Evolutionary conservation across 192 early-diverging fungal genomes (phyloP).

Genomic region (Funneliformis geosporum): DNA sequence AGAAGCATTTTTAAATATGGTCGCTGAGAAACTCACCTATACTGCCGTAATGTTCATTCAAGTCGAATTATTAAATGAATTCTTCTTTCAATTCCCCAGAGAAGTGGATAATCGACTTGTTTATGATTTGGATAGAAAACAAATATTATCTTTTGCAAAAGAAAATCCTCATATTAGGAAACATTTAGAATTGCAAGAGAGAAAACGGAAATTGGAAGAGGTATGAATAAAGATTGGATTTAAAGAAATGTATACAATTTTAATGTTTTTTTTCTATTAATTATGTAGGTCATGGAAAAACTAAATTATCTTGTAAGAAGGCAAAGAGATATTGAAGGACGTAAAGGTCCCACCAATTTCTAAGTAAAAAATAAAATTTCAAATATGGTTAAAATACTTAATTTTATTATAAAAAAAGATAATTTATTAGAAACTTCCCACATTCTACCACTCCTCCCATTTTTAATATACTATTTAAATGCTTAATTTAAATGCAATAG

Average conservation of each 20-base stretch:
- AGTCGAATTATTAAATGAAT: conserved; percentile 96
- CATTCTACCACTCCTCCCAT: no score
- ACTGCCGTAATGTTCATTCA: conserved; percentile 98
- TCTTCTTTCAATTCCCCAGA: conserved; percentile 96
- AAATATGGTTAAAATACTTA: no score
- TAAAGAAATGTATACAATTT: background rate
- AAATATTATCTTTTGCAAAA: conserved; percentile 85
- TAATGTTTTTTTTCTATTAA: background rate
- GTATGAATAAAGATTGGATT: conserved; percentile 49
- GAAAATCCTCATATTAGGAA: conserved; percentile 84
- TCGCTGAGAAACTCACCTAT: conserved; percentile 93
- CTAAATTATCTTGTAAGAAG: conserved; percentile 60
- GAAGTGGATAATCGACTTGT: conserved; percentile 92
- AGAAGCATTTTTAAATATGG: conserved; percentile 87
- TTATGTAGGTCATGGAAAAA: conserved; percentile 48
- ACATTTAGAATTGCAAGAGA: conserved; percentile 87
- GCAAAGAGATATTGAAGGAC: conserved; percentile 54
- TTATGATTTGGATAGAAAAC: conserved; percentile 76
- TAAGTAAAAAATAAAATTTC: no score
- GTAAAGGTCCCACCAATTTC: conserved; percentile 19
- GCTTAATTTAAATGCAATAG: no score
- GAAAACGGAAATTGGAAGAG: conserved; percentile 79
- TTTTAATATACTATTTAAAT: no score
- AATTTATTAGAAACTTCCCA: no score
- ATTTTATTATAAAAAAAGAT: no score